phyloP scores from a whole-genome alignment of 805 yeast genomes.

The Teunomyces tritomae region DNA sequence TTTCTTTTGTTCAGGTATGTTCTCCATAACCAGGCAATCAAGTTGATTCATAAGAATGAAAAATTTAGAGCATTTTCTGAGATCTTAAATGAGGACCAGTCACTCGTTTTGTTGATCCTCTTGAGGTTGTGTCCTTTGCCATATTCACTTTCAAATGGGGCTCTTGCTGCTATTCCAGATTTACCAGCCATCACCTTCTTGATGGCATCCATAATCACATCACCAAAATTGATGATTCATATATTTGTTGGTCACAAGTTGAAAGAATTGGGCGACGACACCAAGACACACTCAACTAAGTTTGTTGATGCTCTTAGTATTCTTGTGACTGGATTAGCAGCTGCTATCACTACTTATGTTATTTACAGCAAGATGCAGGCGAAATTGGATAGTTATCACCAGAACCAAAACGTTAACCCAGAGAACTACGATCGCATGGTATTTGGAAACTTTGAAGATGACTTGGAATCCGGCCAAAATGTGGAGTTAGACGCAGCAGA shows the following conservation, averaged over 20 bases:
- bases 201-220: constrained; percentile 67
- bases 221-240: constrained; percentile 79
- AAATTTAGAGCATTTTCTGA: constrained; percentile 72
- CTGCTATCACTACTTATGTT: constrained; percentile 61
- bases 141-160: constrained; percentile 89
- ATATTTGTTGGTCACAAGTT: constrained; percentile 76
- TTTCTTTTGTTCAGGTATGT: constrained; percentile 65
- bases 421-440: constrained; percentile 30
- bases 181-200: constrained; percentile 60
- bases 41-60: constrained; percentile 58
- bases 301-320: constrained; percentile 65
- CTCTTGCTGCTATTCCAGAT: constrained; percentile 83
- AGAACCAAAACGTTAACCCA: constrained; percentile 5
- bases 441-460: constrained; percentile 42
- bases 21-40: constrained; percentile 55
- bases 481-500: constrained; percentile 38
- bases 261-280: constrained; percentile 60
- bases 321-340: constrained; percentile 50
- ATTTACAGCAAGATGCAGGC: constrained; percentile 56
- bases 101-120: constrained; percentile 62
- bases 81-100: constrained; percentile 67
- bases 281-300: constrained; percentile 48
- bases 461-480: constrained; percentile 24
- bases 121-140: constrained; percentile 90
- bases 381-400: constrained; percentile 30